These are phyloP conservation scores for Blastobotrys arbuscula DNA, from an alignment of 1,139 yeast species.

Conservation along the genomic window DNA sequence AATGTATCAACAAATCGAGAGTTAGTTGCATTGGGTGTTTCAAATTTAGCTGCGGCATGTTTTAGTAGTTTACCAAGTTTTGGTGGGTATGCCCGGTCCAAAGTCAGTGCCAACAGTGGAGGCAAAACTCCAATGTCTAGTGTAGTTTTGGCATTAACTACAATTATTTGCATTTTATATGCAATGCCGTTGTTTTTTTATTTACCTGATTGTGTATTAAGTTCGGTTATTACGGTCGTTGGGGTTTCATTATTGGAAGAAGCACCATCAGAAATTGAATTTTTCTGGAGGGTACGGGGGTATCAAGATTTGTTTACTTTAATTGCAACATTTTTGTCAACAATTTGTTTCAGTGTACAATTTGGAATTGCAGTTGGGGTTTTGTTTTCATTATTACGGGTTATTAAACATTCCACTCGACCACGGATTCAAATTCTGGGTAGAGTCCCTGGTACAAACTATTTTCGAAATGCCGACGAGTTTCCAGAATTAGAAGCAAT, in stretches of 20 bases:
- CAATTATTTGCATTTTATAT: constrained; percentile 59
- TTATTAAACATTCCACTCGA: constrained; percentile 76
- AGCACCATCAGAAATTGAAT: constrained; percentile 72
- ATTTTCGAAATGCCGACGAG: constrained; percentile 71
- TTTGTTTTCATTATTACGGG: constrained; percentile 69
- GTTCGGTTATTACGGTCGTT: constrained; percentile 75
- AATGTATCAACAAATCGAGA: constrained; percentile 45
- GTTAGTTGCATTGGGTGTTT: constrained; percentile 71
- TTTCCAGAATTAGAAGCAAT: constrained; percentile 51
- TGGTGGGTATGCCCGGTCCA: constrained; percentile 95
- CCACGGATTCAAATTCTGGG: constrained; percentile 90
- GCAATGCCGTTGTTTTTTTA: constrained; percentile 61
- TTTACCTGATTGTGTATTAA: constrained; percentile 75
- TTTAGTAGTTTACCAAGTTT: constrained; percentile 87
- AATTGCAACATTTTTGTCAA: constrained; percentile 61
- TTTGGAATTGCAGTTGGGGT: constrained; percentile 87
- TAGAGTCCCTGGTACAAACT: constrained; percentile 69
- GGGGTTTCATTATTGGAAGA: constrained; percentile 80
- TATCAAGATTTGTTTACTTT: constrained; percentile 74
- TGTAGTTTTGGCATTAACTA: constrained; percentile 67
- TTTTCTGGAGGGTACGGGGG: constrained; percentile 71
- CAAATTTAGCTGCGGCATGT: constrained; percentile 59
- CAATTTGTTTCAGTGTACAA: constrained; percentile 79
- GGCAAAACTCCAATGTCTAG: constrained; percentile 85
- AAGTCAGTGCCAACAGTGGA: constrained; percentile 78